Evolutionary conservation across 75 land plant genomes (phyloP).

Genomic region (Selaginella tamariscina): DNA sequence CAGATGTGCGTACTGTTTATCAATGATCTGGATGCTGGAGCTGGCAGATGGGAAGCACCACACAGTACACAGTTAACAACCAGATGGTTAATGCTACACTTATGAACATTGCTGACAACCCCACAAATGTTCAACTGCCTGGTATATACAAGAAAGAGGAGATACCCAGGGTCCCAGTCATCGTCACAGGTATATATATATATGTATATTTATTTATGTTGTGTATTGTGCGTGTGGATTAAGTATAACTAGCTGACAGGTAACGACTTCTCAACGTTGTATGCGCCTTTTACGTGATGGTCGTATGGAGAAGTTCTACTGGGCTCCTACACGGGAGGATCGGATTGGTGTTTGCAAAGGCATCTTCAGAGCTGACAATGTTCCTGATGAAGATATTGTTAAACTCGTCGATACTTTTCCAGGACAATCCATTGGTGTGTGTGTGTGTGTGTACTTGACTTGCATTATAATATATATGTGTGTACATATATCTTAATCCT

Average conservation of each 20-base stretch:
- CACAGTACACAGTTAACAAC: constrained; percentile 12
- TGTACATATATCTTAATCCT: neutral
- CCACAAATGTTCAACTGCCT: constrained; percentile 8
- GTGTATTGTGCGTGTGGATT: too few relatives aligned
- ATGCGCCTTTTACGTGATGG: constrained; percentile 11
- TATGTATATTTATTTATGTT: too few relatives aligned
- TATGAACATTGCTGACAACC: constrained; percentile 11
- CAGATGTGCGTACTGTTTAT: constrained; percentile 10
- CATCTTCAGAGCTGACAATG: constrained; percentile 1
- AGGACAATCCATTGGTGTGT: constrained; percentile 8
- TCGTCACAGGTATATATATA: too few relatives aligned
- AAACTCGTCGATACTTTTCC: constrained; percentile 13
- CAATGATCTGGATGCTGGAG: constrained; percentile 13
- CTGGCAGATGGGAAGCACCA: constrained; percentile 12
- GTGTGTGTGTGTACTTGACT: neutral
- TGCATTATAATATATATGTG: neutral
- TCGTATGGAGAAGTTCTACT: constrained; percentile 12
- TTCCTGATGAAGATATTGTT: constrained; percentile 8
- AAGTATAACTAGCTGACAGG: too few relatives aligned
- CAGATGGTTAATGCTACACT: constrained; percentile 13
- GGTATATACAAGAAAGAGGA: constrained; percentile 9
- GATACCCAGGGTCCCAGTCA: neutral
- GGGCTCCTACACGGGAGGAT: constrained; percentile 10
- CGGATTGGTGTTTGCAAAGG: constrained; percentile 9
- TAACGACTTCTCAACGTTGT: constrained; percentile 8